Evolutionary conservation across 2,329 filamentous ascomycete species (phyloP), one percentile per base, ranked within the genome.

Genomic region (Fusarium sp.): DNA sequence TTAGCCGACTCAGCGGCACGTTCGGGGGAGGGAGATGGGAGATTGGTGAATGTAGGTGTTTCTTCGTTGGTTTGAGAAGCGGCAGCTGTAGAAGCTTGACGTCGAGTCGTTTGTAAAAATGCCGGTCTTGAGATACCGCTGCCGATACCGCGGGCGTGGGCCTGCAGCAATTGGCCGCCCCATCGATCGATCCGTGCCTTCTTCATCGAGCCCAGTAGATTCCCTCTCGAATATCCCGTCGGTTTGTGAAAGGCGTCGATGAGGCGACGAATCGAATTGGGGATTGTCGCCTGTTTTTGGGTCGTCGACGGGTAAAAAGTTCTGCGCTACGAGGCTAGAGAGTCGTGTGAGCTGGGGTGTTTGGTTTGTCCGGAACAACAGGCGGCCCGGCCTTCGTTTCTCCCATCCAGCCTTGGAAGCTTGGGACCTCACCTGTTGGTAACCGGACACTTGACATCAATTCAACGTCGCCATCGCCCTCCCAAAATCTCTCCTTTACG

Each of bases 1-100:
- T 98, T 98, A 72, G 95, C 92, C 52, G 96, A 98, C 75, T 87
- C 83, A 69, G 87, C 84, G 48, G 94, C 93, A 75, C 88, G 87
- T 78, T 89, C 85, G 75, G 91, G 90, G 62, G 89, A 89, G 75
- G 94, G 94, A 79, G 94, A 96, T 60, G 94, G 93, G 73, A 92
- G 86, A 71, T 81, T 80, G 69, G 77, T 74, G 35, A 70, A 69
- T 41, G 76, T 67, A 67, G 65, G 67, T 63, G 77, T 67, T 57
- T 77, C 67, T 26, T 72, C 39, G 31, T 80, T 76, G 66, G 77
- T 48, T 68, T 62, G 70, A 14, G 76, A 59, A 58, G 73, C 66
- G 49, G 75, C 73, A 33, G 77, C 71, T 18, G 78, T 80, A n/a
- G 84, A 84, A 69, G 84, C 81, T 69, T 75, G 66, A 35, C 69